Evolutionary conservation across 208 protist species (phyloP).

Genomic region (Leishmania aethiopica): DNA sequence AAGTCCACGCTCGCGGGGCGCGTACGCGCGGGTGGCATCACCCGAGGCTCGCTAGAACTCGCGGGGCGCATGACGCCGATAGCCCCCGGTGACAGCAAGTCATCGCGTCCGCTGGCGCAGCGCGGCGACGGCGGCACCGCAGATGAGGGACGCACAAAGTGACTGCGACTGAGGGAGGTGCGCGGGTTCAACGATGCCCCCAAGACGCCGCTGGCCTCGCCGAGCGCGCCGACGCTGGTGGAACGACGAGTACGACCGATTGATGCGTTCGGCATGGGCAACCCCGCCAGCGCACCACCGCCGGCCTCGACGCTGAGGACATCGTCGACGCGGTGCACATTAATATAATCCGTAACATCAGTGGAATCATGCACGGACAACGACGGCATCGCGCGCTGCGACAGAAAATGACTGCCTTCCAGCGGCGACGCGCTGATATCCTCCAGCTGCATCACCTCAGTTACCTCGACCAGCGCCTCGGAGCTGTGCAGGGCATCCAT

Average conservation of each 20-base stretch:
- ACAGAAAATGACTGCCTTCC: neutral
- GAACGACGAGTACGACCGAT: conserved; percentile 24
- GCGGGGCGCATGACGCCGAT: conserved; percentile 21
- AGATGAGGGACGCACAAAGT: conserved; percentile 45
- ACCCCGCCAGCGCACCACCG: neutral
- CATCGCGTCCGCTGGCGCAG: conserved; percentile 25
- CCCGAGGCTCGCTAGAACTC: conserved; percentile 41
- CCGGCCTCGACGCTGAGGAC: neutral
- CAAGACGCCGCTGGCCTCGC: conserved; percentile 32
- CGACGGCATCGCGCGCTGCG: conserved; percentile 3
- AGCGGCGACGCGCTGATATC: conserved; percentile 12
- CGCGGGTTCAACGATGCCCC: conserved; percentile 23
- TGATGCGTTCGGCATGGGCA: neutral
- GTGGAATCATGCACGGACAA: conserved; percentile 5
- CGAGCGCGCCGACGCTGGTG: conserved; percentile 20
- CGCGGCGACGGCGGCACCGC: conserved; percentile 36
- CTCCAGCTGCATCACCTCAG: conserved; percentile 27
- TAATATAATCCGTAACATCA: conserved; percentile 5
- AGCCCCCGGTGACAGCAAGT: conserved; percentile 25
- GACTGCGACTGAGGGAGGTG: conserved; percentile 47
- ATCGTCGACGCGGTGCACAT: neutral
- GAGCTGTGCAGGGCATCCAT: conserved; percentile 15
- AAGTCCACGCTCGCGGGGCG: conserved; percentile 75
- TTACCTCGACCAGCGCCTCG: conserved; percentile 20
- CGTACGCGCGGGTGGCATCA: conserved; percentile 26